These are phyloP conservation scores for Debaryomycetaceae sp. DNA, from an alignment of 1,139 yeast genomes.

Conservation along the genomic window DNA sequence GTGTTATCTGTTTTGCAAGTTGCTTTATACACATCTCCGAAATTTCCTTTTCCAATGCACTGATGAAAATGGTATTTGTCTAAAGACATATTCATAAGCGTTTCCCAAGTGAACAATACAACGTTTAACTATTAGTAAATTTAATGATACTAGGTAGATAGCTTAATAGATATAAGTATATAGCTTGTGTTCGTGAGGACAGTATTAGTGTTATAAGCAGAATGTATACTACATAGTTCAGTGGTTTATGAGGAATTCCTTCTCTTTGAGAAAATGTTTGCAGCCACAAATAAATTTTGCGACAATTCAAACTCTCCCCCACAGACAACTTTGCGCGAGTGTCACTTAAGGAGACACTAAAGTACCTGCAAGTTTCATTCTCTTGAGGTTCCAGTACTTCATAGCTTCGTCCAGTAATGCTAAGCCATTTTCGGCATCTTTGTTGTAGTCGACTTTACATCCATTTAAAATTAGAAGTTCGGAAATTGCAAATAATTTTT, in stretches of 20 bases:
- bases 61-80: slow-evolving; percentile 41
- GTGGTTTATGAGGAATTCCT: not conserved
- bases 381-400: slow-evolving; percentile 50
- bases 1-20: slow-evolving; percentile 25
- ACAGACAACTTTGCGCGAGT: not conserved
- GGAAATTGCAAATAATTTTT: slow-evolving; percentile 58
- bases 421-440: slow-evolving; percentile 21
- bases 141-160: not conserved
- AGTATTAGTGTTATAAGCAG: not conserved
- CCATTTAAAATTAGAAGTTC: slow-evolving; percentile 75
- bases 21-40: slow-evolving; percentile 80
- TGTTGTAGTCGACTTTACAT: slow-evolving; percentile 31
- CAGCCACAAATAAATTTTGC: slow-evolving; percentile 9
- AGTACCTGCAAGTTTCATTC: slow-evolving; percentile 25
- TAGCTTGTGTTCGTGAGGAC: not conserved
- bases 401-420: slow-evolving; percentile 43
- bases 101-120: not conserved
- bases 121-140: not conserved
- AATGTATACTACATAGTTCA: not conserved
- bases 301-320: not conserved
- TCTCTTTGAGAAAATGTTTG: slow-evolving; percentile 4
- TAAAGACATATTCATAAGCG: slow-evolving; percentile 12
- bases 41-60: slow-evolving; percentile 79
- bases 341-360: slow-evolving; percentile 1
- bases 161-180: not conserved